Conservation (phyloP, 495 filamentous ascomycete genomes). For the Tricharina praecox region DNA sequence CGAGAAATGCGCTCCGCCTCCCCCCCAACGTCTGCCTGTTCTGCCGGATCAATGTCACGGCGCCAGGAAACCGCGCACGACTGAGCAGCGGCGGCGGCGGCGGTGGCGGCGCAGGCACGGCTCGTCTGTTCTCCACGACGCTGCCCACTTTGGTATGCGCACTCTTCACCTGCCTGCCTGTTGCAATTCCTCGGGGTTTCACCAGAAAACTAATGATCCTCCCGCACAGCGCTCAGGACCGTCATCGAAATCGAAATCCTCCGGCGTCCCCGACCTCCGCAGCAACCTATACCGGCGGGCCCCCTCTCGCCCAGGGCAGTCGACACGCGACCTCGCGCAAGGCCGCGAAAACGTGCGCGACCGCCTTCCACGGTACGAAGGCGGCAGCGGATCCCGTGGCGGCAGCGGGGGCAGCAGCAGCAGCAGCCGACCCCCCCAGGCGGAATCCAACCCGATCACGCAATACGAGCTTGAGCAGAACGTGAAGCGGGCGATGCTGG, state of each 20-base stretch:
- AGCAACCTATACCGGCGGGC: background rate
- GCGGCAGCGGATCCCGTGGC: background rate
- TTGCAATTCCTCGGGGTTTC: background rate
- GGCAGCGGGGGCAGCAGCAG: background rate
- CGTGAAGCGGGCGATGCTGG: background rate
- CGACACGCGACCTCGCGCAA: too few species aligned
- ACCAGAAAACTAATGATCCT: too few species aligned
- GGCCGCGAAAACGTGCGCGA: background rate
- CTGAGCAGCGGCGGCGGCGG: background rate
- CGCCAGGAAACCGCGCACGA: background rate
- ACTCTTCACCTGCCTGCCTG: background rate
- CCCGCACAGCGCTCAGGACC: too few species aligned
- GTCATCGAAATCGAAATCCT: too few species aligned
- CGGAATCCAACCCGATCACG: too few species aligned
- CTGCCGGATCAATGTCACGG: slow-evolving; percentile 6
- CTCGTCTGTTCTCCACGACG: background rate
- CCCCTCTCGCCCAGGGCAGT: background rate
- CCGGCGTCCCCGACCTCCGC: background rate
- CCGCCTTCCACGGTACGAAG: background rate
- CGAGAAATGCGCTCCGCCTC: slow-evolving; percentile 10
- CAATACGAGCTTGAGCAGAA: background rate
- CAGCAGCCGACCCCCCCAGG: too few species aligned
- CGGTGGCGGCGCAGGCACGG: background rate
- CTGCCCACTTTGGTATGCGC: background rate
- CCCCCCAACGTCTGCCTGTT: slow-evolving; percentile 12